phyloP scores from a whole-genome alignment of 2,329 filamentous ascomycete genomes.

The Drechslerella dactyloides region DNA sequence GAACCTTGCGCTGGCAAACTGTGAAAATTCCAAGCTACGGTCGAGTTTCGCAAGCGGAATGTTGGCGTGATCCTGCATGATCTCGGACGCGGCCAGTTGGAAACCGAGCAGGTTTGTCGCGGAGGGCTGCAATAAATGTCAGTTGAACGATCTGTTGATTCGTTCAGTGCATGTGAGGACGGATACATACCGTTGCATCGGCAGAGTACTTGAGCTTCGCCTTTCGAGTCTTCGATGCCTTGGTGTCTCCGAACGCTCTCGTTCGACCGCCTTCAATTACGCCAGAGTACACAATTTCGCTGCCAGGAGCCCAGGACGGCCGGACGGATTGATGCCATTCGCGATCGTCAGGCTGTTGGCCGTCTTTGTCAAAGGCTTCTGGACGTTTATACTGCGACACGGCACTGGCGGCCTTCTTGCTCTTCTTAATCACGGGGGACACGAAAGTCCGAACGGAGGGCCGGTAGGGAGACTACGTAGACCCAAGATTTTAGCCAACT shows the following conservation, averaged over 20 bases:
- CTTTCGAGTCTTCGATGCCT: conserved; percentile 36
- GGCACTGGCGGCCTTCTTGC: conserved; percentile 20
- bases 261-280: conserved; percentile 30
- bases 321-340: conserved; percentile 46
- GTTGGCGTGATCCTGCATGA: conserved; percentile 58
- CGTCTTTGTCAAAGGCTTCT: conserved; percentile 31
- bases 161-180: neutral
- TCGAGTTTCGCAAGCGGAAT: conserved; percentile 59
- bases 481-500: conserved; percentile 43
- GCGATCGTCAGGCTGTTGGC: conserved; percentile 32
- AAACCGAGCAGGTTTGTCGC: conserved; percentile 26
- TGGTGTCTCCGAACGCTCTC: conserved; percentile 37
- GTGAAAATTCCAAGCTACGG: conserved; percentile 21
- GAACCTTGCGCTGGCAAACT: conserved; percentile 40
- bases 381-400: conserved; percentile 32
- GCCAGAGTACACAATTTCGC: conserved; percentile 30
- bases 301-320: conserved; percentile 37
- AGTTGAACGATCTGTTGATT: neutral
- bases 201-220: conserved; percentile 36
- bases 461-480: conserved; percentile 49
- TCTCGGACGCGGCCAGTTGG: conserved; percentile 56
- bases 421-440: conserved; percentile 41
- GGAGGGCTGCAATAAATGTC: conserved; percentile 11
- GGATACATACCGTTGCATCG: conserved; percentile 16
- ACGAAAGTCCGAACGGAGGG: conserved; percentile 45